Conservation (phyloP, 495 filamentous ascomycete genomes). For the Hyaloscypha hepaticicola region DNA sequence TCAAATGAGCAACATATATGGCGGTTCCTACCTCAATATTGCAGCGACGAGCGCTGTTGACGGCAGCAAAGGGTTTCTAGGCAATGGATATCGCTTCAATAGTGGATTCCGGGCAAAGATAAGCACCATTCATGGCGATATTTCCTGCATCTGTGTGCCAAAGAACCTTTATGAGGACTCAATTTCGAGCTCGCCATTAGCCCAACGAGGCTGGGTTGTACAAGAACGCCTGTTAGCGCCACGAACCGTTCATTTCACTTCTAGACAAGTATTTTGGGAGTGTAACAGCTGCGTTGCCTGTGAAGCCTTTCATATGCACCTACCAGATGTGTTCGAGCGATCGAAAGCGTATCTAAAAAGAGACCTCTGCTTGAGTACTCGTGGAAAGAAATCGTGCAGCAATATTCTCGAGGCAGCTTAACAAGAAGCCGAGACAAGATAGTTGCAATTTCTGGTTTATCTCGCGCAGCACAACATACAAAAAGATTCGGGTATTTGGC, state of each 20-base stretch:
- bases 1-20: slow-evolving; percentile 32
- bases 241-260: slow-evolving; percentile 4
- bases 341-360: neutral
- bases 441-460: neutral
- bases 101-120: neutral
- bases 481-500: neutral
- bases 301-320: neutral
- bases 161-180: neutral
- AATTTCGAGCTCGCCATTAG: neutral
- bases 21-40: slow-evolving; percentile 30
- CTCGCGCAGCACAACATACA: neutral
- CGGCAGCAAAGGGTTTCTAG: neutral
- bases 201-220: slow-evolving; percentile 1
- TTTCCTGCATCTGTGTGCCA: neutral
- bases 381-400: neutral
- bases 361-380: neutral
- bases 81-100: neutral
- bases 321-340: neutral
- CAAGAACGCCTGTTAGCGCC: neutral
- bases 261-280: slow-evolving; percentile 1
- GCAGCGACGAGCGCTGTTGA: slow-evolving; percentile 12
- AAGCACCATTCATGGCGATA: neutral
- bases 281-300: neutral
- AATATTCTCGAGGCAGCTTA: neutral
- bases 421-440: neutral